Percentiles rank a stretch among this genome's conserved stretches.
Evolutionary conservation across 208 protist genomes (phyloP).

Genomic region (Wallacemonas rigidus): DNA sequence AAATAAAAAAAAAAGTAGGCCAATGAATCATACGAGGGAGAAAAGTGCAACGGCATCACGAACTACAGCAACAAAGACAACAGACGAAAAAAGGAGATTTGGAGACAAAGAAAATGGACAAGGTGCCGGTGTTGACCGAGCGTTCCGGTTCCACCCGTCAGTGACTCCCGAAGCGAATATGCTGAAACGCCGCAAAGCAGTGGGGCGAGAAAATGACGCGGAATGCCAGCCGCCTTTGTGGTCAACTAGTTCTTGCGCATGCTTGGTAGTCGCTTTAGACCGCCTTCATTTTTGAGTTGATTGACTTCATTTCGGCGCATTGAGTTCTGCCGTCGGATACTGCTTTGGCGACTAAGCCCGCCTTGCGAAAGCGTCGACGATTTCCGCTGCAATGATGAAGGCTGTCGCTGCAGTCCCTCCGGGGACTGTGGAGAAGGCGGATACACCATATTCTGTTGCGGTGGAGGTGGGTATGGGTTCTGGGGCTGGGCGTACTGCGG

Average conservation of each 20-base stretch:
- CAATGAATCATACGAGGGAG: background rate
- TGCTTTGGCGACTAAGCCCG: constrained; percentile 36
- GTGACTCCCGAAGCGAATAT: no score
- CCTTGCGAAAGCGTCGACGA: constrained; percentile 32
- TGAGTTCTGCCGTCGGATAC: constrained; percentile 49
- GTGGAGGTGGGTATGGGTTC: constrained; percentile 8
- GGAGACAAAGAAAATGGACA: no score
- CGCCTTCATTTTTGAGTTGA: constrained; percentile 43
- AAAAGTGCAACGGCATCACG: no score
- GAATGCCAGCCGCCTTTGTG: background rate
- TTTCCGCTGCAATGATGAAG: constrained; percentile 12
- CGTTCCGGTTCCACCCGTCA: no score
- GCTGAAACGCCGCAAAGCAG: no score
- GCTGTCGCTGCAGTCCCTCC: constrained; percentile 2
- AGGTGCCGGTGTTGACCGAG: no score
- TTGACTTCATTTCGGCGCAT: constrained; percentile 52
- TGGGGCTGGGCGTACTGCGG: constrained; percentile 4
- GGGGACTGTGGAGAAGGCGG: constrained; percentile 9
- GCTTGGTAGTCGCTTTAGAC: constrained; percentile 41
- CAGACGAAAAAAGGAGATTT: constrained; percentile 7
- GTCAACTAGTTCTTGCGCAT: constrained; percentile 34
- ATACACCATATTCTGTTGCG: constrained; percentile 9
- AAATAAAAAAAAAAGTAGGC: constrained; percentile 9
- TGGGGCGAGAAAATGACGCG: no score
- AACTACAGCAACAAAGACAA: constrained; percentile 11